Conservation (phyloP, 495 filamentous ascomycete species). For the Physcia stellaris region DNA sequence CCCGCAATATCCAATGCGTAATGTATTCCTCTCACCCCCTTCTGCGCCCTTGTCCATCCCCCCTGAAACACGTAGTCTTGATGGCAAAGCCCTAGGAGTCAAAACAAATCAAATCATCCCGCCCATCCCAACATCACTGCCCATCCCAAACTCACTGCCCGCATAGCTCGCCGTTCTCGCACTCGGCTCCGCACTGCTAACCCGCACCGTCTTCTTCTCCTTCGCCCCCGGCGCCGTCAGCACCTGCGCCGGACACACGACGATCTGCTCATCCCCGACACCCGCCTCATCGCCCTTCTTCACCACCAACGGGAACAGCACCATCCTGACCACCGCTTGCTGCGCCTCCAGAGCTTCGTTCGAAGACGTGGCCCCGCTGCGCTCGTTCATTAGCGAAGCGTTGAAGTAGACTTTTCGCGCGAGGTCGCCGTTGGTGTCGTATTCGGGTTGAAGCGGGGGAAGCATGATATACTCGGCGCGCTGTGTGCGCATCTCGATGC, state of each 20-base stretch:
- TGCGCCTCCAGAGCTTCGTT: slow-evolving; percentile 67
- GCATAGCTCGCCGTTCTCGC: slow-evolving; percentile 32
- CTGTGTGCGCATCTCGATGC: slow-evolving; percentile 93
- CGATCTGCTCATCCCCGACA: slow-evolving; percentile 76
- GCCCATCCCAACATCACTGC: no score
- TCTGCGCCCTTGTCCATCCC: no score
- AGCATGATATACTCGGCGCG: slow-evolving; percentile 95
- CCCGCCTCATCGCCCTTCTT: slow-evolving; percentile 84
- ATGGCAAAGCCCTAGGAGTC: no score
- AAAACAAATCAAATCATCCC: no score
- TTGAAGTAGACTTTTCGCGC: slow-evolving; percentile 74
- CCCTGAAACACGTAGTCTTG: no score
- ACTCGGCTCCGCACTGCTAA: slow-evolving; percentile 25
- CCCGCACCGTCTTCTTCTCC: slow-evolving; percentile 28
- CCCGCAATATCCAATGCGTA: no score
- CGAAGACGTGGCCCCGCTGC: slow-evolving; percentile 48
- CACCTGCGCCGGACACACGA: slow-evolving; percentile 88
- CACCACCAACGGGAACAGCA: slow-evolving; percentile 88
- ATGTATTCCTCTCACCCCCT: no score
- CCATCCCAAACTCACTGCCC: slow-evolving; percentile 36
- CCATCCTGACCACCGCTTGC: slow-evolving; percentile 68
- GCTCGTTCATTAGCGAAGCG: slow-evolving; percentile 84
- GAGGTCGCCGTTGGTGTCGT: slow-evolving; percentile 83
- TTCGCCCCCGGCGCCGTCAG: slow-evolving; percentile 44
- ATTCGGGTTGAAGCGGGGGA: slow-evolving; percentile 86